Evolutionary conservation across 805 yeast species (phyloP), one percentile per base, ranked within the genome.

Genomic region (Starmerella vitae): DNA sequence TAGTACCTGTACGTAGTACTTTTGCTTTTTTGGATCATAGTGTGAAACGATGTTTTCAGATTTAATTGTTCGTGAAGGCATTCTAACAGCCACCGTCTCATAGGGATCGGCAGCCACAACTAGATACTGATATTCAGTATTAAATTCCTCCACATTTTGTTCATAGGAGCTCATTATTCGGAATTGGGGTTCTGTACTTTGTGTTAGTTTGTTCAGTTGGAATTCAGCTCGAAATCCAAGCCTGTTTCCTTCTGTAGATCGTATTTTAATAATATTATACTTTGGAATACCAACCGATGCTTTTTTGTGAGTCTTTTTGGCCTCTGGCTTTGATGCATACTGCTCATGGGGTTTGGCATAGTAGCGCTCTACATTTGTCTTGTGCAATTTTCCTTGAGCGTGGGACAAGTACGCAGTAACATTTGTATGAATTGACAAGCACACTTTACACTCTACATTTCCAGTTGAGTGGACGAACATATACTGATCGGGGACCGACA

Each of bases 61-160:
- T 44, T 69, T 74, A 12, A 74, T 63, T 19, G 74, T 72, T 17
- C 54, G 63, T 13, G 73, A 65, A 1, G 93, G 93, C 10, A 91
- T 65, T 42, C 82, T 76, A 41, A 88, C 63, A 1, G 78, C 80
- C 8, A 84, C 65, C 42, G 77, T 83, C 44, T 84, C 88, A 57
- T 83, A 91, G 1, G 96, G 96, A 55, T 84, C 94, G 3, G 78
- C 91, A n/a, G 85, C 76, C 0, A 86, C 60, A 9, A 86, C 75
- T 46, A 91, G 51, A 55, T 76, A 86, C 58, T 80, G 93, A 58
- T 55, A 74, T 8, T 64, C 61, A 29, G 63, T 59, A 36, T 64
- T 61, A 20, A 66, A 63, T 24, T 68, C 62, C 37, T 72, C 72
- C 4, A 65, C 60, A 6, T 62, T 56, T 38, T 76, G 75, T 50